Percentiles rank a stretch among this genome's conserved stretches.
Evolutionary conservation across 2,329 filamentous ascomycete genomes (phyloP).

Genomic region (Tolypocladium inflatum): DNA sequence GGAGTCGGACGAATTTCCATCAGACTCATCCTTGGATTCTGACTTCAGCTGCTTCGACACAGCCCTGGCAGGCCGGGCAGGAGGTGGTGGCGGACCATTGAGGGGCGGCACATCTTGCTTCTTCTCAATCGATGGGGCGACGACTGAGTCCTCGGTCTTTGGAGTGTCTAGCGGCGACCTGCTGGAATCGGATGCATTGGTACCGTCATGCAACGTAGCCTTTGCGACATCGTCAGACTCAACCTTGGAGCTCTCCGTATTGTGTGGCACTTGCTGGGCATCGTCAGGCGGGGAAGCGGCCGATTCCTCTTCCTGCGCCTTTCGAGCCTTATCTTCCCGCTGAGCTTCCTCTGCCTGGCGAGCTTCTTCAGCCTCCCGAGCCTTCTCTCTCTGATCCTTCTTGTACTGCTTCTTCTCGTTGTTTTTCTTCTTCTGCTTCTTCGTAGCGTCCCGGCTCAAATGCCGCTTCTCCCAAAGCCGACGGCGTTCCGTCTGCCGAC

Average conservation of each 20-base stretch:
- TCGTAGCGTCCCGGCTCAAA: constrained; percentile 30
- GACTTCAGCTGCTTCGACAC: constrained; percentile 6
- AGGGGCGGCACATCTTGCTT: constrained; percentile 24
- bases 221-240: constrained; percentile 8
- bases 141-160: constrained; percentile 17
- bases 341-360: not conserved
- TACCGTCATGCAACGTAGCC: constrained; percentile 9
- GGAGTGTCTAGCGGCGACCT: constrained; percentile 21
- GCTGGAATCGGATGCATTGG: constrained; percentile 18
- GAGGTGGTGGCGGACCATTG: constrained; percentile 14
- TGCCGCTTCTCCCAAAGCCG: constrained; percentile 41
- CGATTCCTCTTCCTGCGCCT: constrained; percentile 7
- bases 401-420: constrained; percentile 22
- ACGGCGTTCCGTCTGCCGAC: constrained; percentile 33
- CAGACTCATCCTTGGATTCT: constrained; percentile 29
- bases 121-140: constrained; percentile 11
- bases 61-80: constrained; percentile 2
- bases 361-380: constrained; percentile 10
- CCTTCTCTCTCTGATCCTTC: constrained; percentile 15
- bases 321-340: not conserved
- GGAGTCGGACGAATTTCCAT: constrained; percentile 48
- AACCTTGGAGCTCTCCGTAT: too few species aligned
- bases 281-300: not conserved
- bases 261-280: too few species aligned
- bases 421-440: constrained; percentile 30